Conservation (phyloP, 148 eudicot genomes). For the Spergularia bocconei region DNA sequence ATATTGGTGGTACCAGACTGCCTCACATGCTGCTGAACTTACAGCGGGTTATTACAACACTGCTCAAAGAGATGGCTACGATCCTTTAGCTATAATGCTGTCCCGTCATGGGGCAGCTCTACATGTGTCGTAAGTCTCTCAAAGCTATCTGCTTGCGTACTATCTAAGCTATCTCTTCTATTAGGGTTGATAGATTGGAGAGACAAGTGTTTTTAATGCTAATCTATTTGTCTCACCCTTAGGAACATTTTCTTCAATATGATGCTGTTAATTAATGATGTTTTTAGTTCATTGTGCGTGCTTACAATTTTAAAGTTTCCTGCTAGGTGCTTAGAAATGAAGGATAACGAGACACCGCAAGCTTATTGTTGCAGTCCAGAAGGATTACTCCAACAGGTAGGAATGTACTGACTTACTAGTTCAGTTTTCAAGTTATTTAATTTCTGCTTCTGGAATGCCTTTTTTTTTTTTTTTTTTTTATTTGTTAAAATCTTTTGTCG, state of each 20-base stretch:
- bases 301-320: conserved; percentile 14
- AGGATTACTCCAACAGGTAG: conserved; percentile 60
- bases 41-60: conserved; percentile 78
- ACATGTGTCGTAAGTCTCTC: conserved; percentile 48
- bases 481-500: neutral
- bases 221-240: neutral
- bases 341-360: conserved; percentile 43
- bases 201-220: neutral
- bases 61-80: conserved; percentile 55
- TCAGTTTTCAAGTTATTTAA: neutral
- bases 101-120: conserved; percentile 51
- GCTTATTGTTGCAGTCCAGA: conserved; percentile 52
- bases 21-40: conserved; percentile 62
- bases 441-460: neutral
- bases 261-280: neutral
- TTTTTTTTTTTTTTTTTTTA: neutral
- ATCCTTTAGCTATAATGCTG: conserved; percentile 48
- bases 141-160: neutral
- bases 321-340: conserved; percentile 65
- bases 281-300: neutral
- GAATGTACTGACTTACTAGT: neutral
- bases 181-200: no score
- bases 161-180: neutral
- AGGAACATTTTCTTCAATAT: neutral
- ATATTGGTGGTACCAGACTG: conserved; percentile 65